phyloP scores from a whole-genome alignment of 805 yeast genomes.

The Scheffersomyces stipitis region DNA sequence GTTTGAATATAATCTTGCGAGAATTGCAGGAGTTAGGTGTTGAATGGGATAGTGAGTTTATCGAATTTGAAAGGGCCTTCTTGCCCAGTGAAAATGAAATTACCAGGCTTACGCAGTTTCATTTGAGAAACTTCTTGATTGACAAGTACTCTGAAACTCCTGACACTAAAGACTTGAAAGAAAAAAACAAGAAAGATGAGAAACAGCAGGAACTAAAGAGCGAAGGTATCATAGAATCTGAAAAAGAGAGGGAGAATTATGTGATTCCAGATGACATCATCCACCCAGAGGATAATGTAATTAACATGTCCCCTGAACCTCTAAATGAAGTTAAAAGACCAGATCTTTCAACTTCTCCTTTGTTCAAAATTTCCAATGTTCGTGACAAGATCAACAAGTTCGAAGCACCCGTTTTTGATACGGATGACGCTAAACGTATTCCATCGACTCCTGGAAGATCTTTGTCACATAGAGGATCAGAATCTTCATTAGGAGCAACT shows the following conservation, averaged over 20 bases:
- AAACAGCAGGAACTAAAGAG: conserved; percentile 1
- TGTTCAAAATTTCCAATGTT: background rate
- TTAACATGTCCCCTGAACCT: background rate
- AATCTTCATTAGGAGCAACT: conserved; percentile 3
- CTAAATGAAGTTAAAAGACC: background rate
- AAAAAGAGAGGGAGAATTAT: background rate
- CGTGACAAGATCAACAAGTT: background rate
- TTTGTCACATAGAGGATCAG: conserved; percentile 2
- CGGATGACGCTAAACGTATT: background rate
- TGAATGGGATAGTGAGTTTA: conserved; percentile 82
- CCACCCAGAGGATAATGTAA: too few species aligned
- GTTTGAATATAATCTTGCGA: conserved; percentile 67
- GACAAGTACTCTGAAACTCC: conserved; percentile 37
- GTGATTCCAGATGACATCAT: background rate
- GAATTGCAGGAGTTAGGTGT: conserved; percentile 79
- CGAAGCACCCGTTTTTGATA: background rate
- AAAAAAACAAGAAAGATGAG: conserved; percentile 8
- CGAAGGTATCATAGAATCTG: conserved; percentile 1
- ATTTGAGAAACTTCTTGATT: conserved; percentile 69
- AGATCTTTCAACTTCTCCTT: background rate
- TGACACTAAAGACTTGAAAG: conserved; percentile 17
- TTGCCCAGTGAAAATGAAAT: conserved; percentile 93
- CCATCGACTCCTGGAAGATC: background rate
- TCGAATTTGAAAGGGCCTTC: conserved; percentile 72
- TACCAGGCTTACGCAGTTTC: conserved; percentile 84